phyloP scores from a whole-genome alignment of 768 basidiomycete genomes.

The Lactifluus volemus region DNA sequence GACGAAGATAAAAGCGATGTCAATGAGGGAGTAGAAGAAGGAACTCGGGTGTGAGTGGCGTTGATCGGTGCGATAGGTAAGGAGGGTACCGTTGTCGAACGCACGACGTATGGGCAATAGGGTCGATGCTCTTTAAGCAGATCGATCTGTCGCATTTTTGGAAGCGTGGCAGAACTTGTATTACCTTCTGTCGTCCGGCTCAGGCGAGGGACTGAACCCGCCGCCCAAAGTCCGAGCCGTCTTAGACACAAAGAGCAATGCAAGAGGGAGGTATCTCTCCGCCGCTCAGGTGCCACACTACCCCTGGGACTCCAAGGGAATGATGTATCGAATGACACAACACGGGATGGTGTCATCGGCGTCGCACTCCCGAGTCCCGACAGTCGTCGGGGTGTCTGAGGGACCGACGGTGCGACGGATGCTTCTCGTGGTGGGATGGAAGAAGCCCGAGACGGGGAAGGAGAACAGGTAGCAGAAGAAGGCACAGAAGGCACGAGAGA shows the following conservation, averaged over 20 bases:
- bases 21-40: conserved; percentile 23
- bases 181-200: conserved; percentile 6
- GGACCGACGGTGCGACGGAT: conserved; percentile 25
- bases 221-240: conserved; percentile 18
- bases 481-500: conserved; percentile 27
- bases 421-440: conserved; percentile 8
- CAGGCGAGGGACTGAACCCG: conserved; percentile 10
- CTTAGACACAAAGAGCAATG: conserved; percentile 18
- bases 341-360: conserved; percentile 17
- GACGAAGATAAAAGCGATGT: conserved; percentile 21
- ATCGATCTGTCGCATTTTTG: conserved; percentile 48
- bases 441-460: conserved; percentile 22
- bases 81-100: conserved; percentile 56
- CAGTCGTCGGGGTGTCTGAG: conserved; percentile 18
- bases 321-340: conserved; percentile 4
- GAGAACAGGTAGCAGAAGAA: conserved; percentile 13
- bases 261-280: conserved; percentile 19
- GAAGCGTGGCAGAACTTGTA: conserved; percentile 18
- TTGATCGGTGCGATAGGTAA: conserved; percentile 29
- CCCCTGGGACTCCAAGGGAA: conserved; percentile 14
- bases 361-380: conserved; percentile 3
- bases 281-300: conserved; percentile 20
- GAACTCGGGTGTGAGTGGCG: conserved; percentile 3
- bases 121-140: conserved; percentile 75
- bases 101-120: conserved; percentile 77